phyloP scores from a whole-genome alignment of 495 filamentous ascomycete genomes.

The Penicillium crystallinum region DNA sequence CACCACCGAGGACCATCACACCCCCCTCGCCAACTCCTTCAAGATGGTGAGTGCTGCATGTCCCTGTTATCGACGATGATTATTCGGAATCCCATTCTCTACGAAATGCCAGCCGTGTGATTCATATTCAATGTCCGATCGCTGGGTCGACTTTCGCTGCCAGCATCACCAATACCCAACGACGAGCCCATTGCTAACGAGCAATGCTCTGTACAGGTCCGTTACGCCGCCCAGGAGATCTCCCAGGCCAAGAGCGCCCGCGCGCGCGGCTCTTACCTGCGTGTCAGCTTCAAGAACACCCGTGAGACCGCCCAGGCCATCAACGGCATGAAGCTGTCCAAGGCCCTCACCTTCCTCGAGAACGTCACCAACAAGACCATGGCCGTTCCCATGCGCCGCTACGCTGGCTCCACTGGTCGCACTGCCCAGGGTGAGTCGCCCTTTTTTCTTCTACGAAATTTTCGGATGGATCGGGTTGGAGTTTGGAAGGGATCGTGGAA shows the following conservation, averaged over 20 bases:
- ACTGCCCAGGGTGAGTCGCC: conserved; percentile 84
- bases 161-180: conserved; percentile 7
- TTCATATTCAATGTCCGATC: conserved; percentile 5
- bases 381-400: conserved; percentile 95
- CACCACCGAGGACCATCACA: conserved; percentile 46
- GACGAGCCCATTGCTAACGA: conserved; percentile 25
- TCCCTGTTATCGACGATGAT: conserved; percentile 11
- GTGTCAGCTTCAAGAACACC: conserved; percentile 99
- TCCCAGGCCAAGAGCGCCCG: conserved; percentile 88
- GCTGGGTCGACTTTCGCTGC: conserved; percentile 6
- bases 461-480: conserved; percentile 5
- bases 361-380: conserved; percentile 94
- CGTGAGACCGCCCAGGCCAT: conserved; percentile 98
- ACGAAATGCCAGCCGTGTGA: conserved; percentile 7
- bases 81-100: conserved; percentile 7
- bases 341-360: conserved; percentile 90
- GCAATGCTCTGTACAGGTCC: conserved; percentile 60
- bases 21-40: conserved; percentile 45
- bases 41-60: conserved; percentile 50
- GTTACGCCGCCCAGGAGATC: conserved; percentile 93
- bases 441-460: conserved; percentile 6
- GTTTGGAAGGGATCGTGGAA: neutral
- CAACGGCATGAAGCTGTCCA: conserved; percentile 97
- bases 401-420: conserved; percentile 88
- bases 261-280: conserved; percentile 95